These are phyloP conservation scores for Russula lepida DNA, from an alignment of 768 basidiomycete species.

Conservation along the genomic window DNA sequence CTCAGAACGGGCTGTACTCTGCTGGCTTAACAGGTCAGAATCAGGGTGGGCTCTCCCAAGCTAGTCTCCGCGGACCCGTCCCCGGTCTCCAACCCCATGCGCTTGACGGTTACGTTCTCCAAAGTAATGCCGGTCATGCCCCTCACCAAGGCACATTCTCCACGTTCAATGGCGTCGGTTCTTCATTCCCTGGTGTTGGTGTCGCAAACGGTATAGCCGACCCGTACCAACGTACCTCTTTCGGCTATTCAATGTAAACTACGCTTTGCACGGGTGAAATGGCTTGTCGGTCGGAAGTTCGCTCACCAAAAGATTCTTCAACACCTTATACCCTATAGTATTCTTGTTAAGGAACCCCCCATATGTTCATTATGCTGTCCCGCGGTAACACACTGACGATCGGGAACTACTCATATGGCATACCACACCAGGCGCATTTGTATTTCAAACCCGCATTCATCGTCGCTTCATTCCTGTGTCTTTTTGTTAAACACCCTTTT, in stretches of 20 bases:
- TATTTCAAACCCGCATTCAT: constrained; percentile 30
- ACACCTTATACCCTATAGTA: constrained; percentile 23
- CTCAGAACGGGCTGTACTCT: constrained; percentile 54
- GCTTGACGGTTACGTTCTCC: constrained; percentile 77
- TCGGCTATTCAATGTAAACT: constrained; percentile 73
- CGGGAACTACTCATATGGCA: constrained; percentile 28
- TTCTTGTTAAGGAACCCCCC: constrained; percentile 15
- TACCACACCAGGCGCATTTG: constrained; percentile 33
- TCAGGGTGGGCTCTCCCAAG: constrained; percentile 35
- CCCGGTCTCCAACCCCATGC: constrained; percentile 59
- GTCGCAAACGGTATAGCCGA: constrained; percentile 51
- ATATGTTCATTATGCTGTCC: constrained; percentile 24
- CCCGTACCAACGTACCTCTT: constrained; percentile 67
- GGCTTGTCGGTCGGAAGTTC: constrained; percentile 8
- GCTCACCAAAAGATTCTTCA: constrained; percentile 8
- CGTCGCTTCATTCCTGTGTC: constrained; percentile 28
- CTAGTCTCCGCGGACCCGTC: constrained; percentile 34
- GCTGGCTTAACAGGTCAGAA: constrained; percentile 52
- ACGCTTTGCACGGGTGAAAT: constrained; percentile 4
- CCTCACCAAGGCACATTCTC: constrained; percentile 51
- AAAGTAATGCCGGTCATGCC: constrained; percentile 61
- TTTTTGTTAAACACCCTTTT: constrained; percentile 25
- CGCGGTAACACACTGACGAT: constrained; percentile 20
- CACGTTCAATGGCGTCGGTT: constrained; percentile 43
- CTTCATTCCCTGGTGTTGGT: constrained; percentile 38